These are phyloP conservation scores for Tetradesmus lagerheimii DNA, from an alignment of 139 green algal species.

Conservation along the genomic window DNA sequence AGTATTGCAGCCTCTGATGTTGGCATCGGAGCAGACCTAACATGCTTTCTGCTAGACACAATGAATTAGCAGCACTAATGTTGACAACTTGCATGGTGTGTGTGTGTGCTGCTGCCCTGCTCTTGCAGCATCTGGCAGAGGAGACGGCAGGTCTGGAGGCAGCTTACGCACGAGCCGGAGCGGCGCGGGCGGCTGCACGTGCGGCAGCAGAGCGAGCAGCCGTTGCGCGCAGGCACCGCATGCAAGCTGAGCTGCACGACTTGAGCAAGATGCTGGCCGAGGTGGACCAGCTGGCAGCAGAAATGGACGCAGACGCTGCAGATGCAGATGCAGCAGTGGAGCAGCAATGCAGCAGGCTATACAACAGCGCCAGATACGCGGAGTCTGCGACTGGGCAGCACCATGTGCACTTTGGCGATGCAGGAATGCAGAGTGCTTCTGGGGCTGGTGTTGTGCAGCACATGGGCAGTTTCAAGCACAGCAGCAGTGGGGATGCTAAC, in stretches of 20 bases:
- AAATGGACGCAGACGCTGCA: constrained; percentile 21
- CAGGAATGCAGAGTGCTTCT: background rate
- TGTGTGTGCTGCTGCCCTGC: background rate
- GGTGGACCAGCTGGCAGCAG: constrained; percentile 15
- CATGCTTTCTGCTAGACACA: no score
- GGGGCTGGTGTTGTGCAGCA: constrained; percentile 5
- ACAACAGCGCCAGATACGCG: background rate
- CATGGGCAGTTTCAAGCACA: background rate
- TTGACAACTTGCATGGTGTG: no score
- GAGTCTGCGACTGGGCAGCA: background rate
- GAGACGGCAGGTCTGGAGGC: background rate
- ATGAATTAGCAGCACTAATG: no score
- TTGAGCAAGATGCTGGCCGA: constrained; percentile 33
- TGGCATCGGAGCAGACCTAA: background rate
- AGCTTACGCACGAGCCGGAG: constrained; percentile 9
- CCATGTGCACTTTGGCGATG: background rate
- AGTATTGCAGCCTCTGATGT: background rate
- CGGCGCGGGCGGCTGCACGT: constrained; percentile 10
- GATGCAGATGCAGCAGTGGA: background rate
- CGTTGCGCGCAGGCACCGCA: background rate
- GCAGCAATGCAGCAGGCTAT: background rate
- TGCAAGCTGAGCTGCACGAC: constrained; percentile 26
- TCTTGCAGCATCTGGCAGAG: background rate
- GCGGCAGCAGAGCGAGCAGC: constrained; percentile 14
- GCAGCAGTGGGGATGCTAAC: background rate